These are phyloP conservation scores for Pseudocercospora cruenta DNA, from an alignment of 2,329 filamentous ascomycete genomes.

Conservation along the genomic window DNA sequence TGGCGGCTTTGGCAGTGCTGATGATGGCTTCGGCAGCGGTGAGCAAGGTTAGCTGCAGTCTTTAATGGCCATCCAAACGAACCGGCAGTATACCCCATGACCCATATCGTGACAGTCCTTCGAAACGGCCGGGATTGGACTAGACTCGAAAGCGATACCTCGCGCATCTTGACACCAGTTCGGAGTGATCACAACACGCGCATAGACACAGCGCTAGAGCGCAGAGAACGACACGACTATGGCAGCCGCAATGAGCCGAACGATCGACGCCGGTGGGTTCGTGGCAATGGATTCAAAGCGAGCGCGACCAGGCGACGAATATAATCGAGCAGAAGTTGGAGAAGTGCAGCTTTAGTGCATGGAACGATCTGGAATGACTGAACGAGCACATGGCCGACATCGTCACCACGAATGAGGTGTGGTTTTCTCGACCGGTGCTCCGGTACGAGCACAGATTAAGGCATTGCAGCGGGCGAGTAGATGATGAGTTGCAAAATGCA, in stretches of 20 bases:
- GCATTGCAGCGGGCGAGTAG: too few species aligned
- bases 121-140: too few species aligned
- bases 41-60: too few species aligned
- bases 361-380: conserved; percentile 95
- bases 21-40: too few species aligned
- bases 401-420: conserved; percentile 86
- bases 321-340: conserved; percentile 82
- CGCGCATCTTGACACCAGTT: conserved; percentile 16
- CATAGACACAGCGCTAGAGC: not conserved
- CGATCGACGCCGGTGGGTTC: conserved; percentile 35
- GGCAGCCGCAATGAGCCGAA: conserved; percentile 30
- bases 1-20: too few species aligned
- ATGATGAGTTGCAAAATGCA: too few species aligned
- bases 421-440: too few species aligned
- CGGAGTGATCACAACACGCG: conserved; percentile 20
- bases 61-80: too few species aligned
- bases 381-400: conserved; percentile 98
- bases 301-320: conserved; percentile 75
- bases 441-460: too few species aligned
- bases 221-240: conserved; percentile 26
- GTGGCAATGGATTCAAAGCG: conserved; percentile 76
- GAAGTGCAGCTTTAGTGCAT: conserved; percentile 88
- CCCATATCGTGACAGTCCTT: too few species aligned
- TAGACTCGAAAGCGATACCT: not conserved
- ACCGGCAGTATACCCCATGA: too few species aligned